Percentiles rank a stretch among this genome's conserved stretches.
Evolutionary conservation across 495 filamentous ascomycete genomes (phyloP).

Genomic region (Hypoxylon crocopeplum): DNA sequence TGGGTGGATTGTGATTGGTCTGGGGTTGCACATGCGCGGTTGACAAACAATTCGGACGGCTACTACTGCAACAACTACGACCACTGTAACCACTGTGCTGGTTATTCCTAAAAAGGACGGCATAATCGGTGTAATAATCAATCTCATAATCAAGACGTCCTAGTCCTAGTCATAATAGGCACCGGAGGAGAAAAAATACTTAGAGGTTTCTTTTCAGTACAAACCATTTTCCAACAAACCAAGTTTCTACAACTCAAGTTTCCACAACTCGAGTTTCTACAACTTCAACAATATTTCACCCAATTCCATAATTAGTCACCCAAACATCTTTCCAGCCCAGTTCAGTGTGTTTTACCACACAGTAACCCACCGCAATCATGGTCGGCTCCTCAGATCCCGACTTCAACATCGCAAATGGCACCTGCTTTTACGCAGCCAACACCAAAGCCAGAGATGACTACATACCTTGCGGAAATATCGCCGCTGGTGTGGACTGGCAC

Average conservation of each 20-base stretch:
- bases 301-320: too few species aligned
- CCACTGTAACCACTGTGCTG: constrained; percentile 12
- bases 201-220: too few species aligned
- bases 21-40: constrained; percentile 9
- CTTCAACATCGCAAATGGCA: constrained; percentile 44
- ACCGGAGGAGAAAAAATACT: too few species aligned
- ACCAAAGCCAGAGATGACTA: constrained; percentile 12
- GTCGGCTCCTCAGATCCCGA: not conserved
- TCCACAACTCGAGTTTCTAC: not conserved
- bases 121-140: too few species aligned
- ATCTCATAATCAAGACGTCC: too few species aligned
- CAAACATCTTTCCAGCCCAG: constrained; percentile 2
- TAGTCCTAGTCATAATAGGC: too few species aligned
- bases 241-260: not conserved
- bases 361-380: constrained; percentile 22
- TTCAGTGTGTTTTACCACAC: not conserved
- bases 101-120: too few species aligned
- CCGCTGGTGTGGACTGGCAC: constrained; percentile 31
- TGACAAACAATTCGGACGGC: constrained; percentile 25
- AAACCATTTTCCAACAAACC: too few species aligned
- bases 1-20: constrained; percentile 11
- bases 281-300: too few species aligned
- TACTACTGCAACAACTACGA: not conserved
- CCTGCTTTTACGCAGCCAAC: constrained; percentile 39
- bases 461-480: constrained; percentile 49